Base-by-base conservation (phyloP, 2,329 filamentous ascomycete genomes). In the Grosmannia clavigera region DNA sequence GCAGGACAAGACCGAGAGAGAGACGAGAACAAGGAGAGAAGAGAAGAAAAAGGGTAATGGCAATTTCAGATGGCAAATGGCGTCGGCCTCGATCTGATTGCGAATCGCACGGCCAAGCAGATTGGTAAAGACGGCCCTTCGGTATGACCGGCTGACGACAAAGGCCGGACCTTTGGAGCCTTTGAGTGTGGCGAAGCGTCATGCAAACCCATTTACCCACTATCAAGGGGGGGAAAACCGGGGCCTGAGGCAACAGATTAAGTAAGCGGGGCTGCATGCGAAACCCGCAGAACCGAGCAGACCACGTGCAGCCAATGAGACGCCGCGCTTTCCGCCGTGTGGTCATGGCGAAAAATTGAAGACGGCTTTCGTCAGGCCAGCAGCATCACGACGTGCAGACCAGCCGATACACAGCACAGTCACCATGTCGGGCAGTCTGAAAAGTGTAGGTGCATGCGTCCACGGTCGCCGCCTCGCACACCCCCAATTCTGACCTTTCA, bases 401-500 rank as follows among this genome's bases (percentile, higher is more conserved):
- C 38, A 52, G 25, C 19, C 27, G 29, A 29, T 27, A 35, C 25
- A 16, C 27, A 31, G 12, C 50, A 10, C 27, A 31, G 5, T 55
- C 16, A 55, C 31, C 59, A 61, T 61, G 59, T 58, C 59, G 51
- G 50, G 55, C 51, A 57, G 40, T 14, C 14, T 63, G 3, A 62
- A 38, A 7, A 31, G 22, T 3, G 31, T 52, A 31, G 0, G 48
- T 38, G 6, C 50, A 25, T 12, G 33, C 33, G 6, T 9, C 33
- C 9, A 9, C 25, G 25, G 50, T n/a, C 10, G 4, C 31, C n/a
- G 19, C 10, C 9, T 5, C 4, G 43, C 16, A 5, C 19, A 46
- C 43, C 43, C 43, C 6, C 14, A 1, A 38, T 31, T 10, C 10
- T 31, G n/a, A 14, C 19, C 10, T 5, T 6, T 6, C 63, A 81